Evolutionary conservation across 169 alveolate genomes (phyloP).

Genomic region (Sarcocystis neurona): DNA sequence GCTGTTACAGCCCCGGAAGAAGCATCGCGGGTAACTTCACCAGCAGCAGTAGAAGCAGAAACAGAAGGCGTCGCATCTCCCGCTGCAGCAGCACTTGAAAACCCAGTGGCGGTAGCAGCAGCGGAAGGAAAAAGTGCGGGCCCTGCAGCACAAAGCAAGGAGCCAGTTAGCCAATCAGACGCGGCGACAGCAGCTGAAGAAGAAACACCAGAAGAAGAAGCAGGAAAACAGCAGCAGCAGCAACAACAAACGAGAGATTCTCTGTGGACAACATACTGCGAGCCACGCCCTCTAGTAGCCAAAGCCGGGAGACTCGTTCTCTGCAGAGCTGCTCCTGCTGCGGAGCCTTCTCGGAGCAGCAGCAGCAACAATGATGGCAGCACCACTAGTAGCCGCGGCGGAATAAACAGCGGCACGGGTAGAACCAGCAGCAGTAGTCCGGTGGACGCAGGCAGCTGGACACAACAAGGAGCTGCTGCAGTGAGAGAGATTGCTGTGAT

Average conservation of each 20-base stretch:
- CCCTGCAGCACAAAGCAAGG: background rate
- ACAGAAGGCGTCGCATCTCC: background rate
- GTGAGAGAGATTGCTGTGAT: conserved; percentile 77
- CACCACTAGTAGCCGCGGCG: too few relatives aligned
- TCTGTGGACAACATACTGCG: too few relatives aligned
- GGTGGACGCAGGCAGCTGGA: too few relatives aligned
- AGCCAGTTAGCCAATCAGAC: background rate
- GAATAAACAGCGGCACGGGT: too few relatives aligned
- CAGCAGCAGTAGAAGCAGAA: background rate
- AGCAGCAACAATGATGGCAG: too few relatives aligned
- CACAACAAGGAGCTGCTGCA: too few relatives aligned
- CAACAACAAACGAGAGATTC: too few relatives aligned
- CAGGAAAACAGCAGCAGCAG: too few relatives aligned
- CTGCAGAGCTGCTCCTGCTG: background rate
- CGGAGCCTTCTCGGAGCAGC: background rate
- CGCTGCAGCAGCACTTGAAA: conserved; percentile 10
- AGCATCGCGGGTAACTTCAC: background rate
- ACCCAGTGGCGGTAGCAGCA: background rate
- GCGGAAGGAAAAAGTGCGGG: background rate
- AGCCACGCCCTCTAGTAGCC: too few relatives aligned
- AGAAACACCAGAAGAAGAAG: too few relatives aligned
- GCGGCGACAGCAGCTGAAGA: too few relatives aligned
- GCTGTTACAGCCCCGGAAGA: background rate
- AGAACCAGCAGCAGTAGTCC: too few relatives aligned
- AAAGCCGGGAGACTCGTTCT: background rate